Base-by-base conservation (phyloP, 2,329 filamentous ascomycete genomes). In the Xylaria digitata region DNA sequence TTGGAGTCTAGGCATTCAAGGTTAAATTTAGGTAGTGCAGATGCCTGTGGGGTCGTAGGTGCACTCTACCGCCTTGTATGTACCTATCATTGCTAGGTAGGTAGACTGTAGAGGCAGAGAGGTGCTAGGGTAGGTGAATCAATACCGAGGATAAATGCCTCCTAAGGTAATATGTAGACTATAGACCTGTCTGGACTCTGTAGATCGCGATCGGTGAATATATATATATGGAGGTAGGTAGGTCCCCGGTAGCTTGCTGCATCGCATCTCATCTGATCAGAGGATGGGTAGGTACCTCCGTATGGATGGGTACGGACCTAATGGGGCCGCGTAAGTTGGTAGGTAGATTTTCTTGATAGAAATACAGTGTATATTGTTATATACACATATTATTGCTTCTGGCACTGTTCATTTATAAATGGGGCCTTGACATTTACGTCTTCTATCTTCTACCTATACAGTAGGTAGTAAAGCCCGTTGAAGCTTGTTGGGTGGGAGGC, bases 141-240 rank as follows among this genome's bases (percentile, higher is more conserved):
- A 30, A 13, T 30, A 30, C 21, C 21, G 13, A n/a, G 30, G 23
- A 30, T 37, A 32, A 26, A 13, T 42, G 42, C 5, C 3, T 30
- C 1, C 19, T 13, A 21, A 56, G 34, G 26, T 15, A 13, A 54
- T 50, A n/a, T 63, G 21, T 48, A 21, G 48, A 19, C 17, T 6
- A 30, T n/a, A 54, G 62, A 50, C 49, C 34, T 54, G 54, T 63
- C 64, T 63, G 49, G 64, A 56, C 60, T 66, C 49, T 59, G 64
- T 57, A 63, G 54, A 63, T 66, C 45, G 30, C 34, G 19, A 49
- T 55, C 15, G 21, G 37, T 55, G 30, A 19, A 43, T 55, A 43
- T 43, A 8, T 37, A 4, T 37, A 40, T 15, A 40, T 40, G 13
- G 1, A 26, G 26, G 26, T 26, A 26, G 26, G 26, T 26, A 26